Base-by-base conservation (phyloP, 805 yeast genomes). In the Nakazawaea holstii region DNA sequence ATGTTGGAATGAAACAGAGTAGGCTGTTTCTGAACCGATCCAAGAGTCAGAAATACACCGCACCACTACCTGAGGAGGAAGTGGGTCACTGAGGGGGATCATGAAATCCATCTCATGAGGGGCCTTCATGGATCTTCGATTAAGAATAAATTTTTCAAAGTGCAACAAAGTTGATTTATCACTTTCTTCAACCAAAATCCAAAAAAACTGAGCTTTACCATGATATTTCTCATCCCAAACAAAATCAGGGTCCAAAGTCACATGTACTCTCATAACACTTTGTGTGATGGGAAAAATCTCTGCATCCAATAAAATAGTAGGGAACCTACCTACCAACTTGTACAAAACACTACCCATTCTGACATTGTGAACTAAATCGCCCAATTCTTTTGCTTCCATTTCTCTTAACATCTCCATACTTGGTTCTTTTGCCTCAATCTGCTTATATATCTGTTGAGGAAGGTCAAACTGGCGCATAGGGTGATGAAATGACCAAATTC, bases 151-250 rank as follows among this genome's bases (percentile, higher is more conserved):
- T 60, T 82, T 87, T 53, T 94, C 97, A 49, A 82, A 84, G 59
- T 94, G 97, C 11, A 91, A 64, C 31, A 94, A 79, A 49, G 76
- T 75, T 0, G 87, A 77, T 44, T 78, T 76, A 47, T 84, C 88
- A 3, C 92, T 80, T 53, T 88, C 95, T 61, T 91, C 98, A 6
- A 92, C 95, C 52, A 92, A 75, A 3, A 94, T 74, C 99, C 99
- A 94, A 58, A 90, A 94, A 54, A 83, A 76, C 61, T 90, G 95
- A 1, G 87, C 84, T 52, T 75, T 78, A 0, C 97, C 96, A 64
- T 94, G 98, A 46, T 77, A 68, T 48, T 74, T 77, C 38, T 73
- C 79, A 64, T 89, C 96, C 98, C 98, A 94, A 8, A 70, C 67
- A 63, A 94, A 95, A 55, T 87, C 90, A 0, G 96, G 82, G 31